Base-by-base conservation (phyloP, 176 grass and related monocot genomes). In the Raddia distichophylla region DNA sequence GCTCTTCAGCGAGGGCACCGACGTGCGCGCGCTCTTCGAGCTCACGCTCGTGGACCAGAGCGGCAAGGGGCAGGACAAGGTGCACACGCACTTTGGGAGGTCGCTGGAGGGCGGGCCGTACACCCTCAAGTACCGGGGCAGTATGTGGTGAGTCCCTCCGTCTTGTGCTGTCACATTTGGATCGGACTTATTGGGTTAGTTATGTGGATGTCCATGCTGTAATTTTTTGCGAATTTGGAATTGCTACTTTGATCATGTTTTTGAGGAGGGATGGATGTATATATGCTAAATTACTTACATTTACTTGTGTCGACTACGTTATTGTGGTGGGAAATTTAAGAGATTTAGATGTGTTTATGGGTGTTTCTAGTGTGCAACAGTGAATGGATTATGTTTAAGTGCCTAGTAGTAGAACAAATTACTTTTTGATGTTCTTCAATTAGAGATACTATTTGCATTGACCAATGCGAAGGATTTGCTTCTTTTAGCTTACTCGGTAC, bases 1-100 rank as follows among this genome's bases (percentile, higher is more conserved):
- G 15, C 89, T 97, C 2, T 92, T 92, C n/a, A 92, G 90, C 77
- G 94, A 97, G 76, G 94, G 94, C 58, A 86, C 94, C 19, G 94
- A 97, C 75, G 92, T 97, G 69, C 85, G 94, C 76, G 94, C 94
- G 7, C 94, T 97, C 52, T 97, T 97, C 80, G 94, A 97, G 86
- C 87, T 97, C 56, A 97, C 94, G 48, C 85, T 97, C 59, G 83
- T 91, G 33, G 94, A 97, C 65, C 94, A 97, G 87, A 97, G 94
- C 87, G 94, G 94, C 20, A 97, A 92, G 80, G 94, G 78, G 0
- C 83, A 84, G 77, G 90, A 97, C 69, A 97, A 97, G 90, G 89
- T 97, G 40, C 94, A 97, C 62, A 97, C 90, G 2, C 94, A 97
- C 86, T 97, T 94, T 33, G 90, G 90, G 33, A 85, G 94, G 77